These are phyloP conservation scores for Avena atlantica DNA, from an alignment of 176 grass and related monocot genomes.

Conservation along the genomic window DNA sequence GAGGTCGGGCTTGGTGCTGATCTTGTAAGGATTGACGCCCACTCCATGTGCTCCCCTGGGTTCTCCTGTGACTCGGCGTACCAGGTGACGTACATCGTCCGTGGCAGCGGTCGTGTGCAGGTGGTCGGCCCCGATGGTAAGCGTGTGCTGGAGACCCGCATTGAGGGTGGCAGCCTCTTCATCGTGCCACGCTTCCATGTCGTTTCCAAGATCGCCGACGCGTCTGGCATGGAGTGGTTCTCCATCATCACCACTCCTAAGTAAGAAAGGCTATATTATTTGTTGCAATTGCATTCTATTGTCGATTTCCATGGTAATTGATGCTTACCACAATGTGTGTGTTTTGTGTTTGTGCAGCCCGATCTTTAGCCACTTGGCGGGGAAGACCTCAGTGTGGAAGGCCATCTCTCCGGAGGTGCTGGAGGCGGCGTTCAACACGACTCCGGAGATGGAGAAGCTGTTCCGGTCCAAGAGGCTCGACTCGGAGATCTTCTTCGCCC, in stretches of 20 bases:
- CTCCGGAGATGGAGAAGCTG: background rate
- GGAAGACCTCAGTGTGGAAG: slow-evolving; percentile 4
- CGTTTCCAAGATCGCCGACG: slow-evolving; percentile 68
- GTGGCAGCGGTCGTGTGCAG: background rate
- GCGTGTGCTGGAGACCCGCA: too few species aligned
- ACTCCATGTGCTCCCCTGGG: background rate
- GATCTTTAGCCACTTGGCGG: background rate
- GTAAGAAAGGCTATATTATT: slow-evolving; percentile 32
- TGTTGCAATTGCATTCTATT: background rate
- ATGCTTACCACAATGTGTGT: background rate
- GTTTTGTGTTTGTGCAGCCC: background rate
- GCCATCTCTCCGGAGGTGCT: background rate
- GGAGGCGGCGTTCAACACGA: background rate
- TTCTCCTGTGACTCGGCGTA: slow-evolving; percentile 6
- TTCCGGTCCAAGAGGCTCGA: slow-evolving; percentile 8
- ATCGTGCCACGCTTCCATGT: too few species aligned
- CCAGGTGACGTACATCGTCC: background rate
- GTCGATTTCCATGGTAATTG: background rate
- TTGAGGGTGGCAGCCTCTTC: too few species aligned
- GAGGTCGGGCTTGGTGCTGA: slow-evolving; percentile 7
- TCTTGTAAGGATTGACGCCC: background rate
- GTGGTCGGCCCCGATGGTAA: background rate
- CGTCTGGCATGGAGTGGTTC: slow-evolving; percentile 77
- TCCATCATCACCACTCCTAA: slow-evolving; percentile 84
- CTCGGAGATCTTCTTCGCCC: slow-evolving; percentile 2